Conservation (phyloP, 2,329 filamentous ascomycete species). For the Xylaria sp. region DNA sequence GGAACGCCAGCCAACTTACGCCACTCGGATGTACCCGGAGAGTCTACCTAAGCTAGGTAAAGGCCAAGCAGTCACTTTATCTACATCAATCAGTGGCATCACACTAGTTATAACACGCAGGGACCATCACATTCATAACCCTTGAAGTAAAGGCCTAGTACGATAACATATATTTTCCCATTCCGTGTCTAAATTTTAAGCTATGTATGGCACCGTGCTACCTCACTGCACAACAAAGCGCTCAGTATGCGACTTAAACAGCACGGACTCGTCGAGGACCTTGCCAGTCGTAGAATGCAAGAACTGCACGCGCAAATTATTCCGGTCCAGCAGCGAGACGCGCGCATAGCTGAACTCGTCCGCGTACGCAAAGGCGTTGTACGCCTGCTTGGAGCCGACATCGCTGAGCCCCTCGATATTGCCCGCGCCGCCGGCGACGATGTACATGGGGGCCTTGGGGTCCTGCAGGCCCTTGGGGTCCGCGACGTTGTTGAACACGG, state of each 20-base stretch:
- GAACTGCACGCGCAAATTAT: slow-evolving; percentile 57
- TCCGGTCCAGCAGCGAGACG: slow-evolving; percentile 52
- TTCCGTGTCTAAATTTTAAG: too few relatives aligned
- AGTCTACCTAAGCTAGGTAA: too few relatives aligned
- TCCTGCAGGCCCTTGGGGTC: slow-evolving; percentile 48
- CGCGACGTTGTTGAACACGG: slow-evolving; percentile 43
- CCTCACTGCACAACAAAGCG: slow-evolving; percentile 52
- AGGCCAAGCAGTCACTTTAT: too few relatives aligned
- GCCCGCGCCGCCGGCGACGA: slow-evolving; percentile 60
- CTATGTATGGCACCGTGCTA: too few relatives aligned
- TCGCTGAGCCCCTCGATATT: slow-evolving; percentile 58
- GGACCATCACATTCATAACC: too few relatives aligned
- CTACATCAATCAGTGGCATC: too few relatives aligned
- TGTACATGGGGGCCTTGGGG: slow-evolving; percentile 56
- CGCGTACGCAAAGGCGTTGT: slow-evolving; percentile 55
- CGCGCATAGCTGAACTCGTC: slow-evolving; percentile 59
- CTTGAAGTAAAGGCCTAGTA: too few relatives aligned
- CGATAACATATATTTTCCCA: too few relatives aligned
- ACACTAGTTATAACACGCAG: too few relatives aligned
- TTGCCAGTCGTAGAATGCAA: slow-evolving; percentile 54
- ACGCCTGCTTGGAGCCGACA: slow-evolving; percentile 49
- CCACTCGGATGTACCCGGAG: too few relatives aligned
- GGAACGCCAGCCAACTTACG: too few relatives aligned
- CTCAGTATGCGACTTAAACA: slow-evolving; percentile 55
- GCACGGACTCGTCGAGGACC: slow-evolving; percentile 52